Evolutionary conservation across 2,329 filamentous ascomycete genomes (phyloP).

Genomic region (Sordariomycetes sp.): DNA sequence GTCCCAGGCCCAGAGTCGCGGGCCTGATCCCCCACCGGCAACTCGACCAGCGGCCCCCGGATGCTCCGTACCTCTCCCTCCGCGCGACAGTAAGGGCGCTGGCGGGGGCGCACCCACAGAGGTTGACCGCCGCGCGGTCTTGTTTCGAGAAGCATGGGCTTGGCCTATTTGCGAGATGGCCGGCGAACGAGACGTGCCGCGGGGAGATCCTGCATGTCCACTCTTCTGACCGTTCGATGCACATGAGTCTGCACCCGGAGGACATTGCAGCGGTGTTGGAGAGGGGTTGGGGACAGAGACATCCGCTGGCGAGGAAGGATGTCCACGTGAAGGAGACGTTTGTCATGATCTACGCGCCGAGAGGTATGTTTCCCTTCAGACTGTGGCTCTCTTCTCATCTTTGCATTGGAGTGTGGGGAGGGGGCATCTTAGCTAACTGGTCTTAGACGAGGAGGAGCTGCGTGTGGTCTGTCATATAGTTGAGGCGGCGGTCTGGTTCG

Average conservation of each 20-base stretch:
- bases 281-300: constrained; percentile 67
- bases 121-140: constrained; percentile 49
- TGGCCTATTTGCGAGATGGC: constrained; percentile 56
- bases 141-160: constrained; percentile 76
- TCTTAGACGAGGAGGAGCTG: constrained; percentile 48
- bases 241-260: constrained; percentile 66
- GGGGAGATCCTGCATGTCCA: constrained; percentile 80
- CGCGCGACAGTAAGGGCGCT: constrained; percentile 38
- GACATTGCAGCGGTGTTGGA: constrained; percentile 61
- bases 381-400: neutral
- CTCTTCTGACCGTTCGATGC: constrained; percentile 61
- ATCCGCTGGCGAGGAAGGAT: constrained; percentile 52
- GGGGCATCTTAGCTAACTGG: neutral
- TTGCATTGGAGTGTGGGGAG: neutral
- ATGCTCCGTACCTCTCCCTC: constrained; percentile 40
- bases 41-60: constrained; percentile 49
- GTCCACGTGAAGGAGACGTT: constrained; percentile 63
- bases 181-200: constrained; percentile 56
- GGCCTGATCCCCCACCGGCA: constrained; percentile 78
- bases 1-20: constrained; percentile 51
- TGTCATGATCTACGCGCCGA: constrained; percentile 70
- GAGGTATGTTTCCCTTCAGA: constrained; percentile 23
- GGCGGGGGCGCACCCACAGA: constrained; percentile 25
- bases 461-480: constrained; percentile 56
- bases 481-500: constrained; percentile 61